phyloP scores from a whole-genome alignment of 768 basidiomycete species.

The Boletus rex-veris region DNA sequence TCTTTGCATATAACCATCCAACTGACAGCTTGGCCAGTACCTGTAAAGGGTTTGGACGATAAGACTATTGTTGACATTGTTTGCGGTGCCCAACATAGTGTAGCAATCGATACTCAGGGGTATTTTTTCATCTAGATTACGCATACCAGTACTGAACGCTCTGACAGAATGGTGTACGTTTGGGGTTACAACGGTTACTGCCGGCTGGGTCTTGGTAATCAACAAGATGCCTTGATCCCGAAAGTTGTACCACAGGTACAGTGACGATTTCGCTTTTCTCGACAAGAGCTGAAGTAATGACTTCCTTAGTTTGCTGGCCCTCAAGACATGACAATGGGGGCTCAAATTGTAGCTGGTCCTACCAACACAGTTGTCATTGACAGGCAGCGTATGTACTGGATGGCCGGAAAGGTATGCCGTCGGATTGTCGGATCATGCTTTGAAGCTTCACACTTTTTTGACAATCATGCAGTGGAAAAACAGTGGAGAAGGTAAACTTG shows the following conservation, averaged over 20 bases:
- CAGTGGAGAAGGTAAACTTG: constrained; percentile 74
- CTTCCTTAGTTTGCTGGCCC: constrained; percentile 67
- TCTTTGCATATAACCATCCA: background rate
- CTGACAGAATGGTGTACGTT: constrained; percentile 63
- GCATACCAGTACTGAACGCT: constrained; percentile 7
- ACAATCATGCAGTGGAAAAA: constrained; percentile 75
- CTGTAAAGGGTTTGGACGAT: constrained; percentile 70
- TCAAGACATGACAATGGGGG: constrained; percentile 58
- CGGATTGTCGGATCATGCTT: background rate
- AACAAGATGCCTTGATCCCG: constrained; percentile 76
- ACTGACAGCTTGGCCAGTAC: constrained; percentile 43
- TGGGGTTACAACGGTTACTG: constrained; percentile 94
- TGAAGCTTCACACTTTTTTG: background rate
- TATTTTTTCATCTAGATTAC: constrained; percentile 24
- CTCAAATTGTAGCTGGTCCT: constrained; percentile 71
- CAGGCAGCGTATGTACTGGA: constrained; percentile 81
- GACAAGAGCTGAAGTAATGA: background rate
- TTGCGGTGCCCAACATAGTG: constrained; percentile 82
- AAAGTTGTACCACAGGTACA: constrained; percentile 76
- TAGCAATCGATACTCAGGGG: constrained; percentile 80
- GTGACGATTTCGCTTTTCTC: constrained; percentile 1
- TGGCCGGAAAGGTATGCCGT: constrained; percentile 67
- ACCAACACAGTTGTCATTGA: constrained; percentile 83
- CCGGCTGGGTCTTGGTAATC: constrained; percentile 83
- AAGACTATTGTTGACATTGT: constrained; percentile 79